These are phyloP conservation scores for Volutella citrinella DNA, from an alignment of 2,329 filamentous ascomycete genomes.

Conservation along the genomic window DNA sequence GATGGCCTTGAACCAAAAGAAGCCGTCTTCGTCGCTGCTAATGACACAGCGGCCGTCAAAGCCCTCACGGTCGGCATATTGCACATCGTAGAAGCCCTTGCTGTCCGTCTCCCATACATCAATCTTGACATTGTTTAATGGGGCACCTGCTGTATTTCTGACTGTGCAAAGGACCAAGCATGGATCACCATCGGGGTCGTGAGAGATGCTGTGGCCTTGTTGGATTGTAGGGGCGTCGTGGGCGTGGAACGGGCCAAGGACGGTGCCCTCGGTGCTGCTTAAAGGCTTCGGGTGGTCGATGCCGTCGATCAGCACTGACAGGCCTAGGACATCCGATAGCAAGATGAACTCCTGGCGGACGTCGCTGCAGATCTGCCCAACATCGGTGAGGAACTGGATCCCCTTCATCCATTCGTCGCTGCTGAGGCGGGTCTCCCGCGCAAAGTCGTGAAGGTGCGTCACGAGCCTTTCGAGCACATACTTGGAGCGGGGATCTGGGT, in stretches of 20 bases:
- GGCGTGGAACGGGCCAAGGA: conserved; percentile 74
- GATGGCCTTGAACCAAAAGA: conserved; percentile 78
- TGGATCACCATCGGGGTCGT: conserved; percentile 61
- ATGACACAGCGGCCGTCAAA: conserved; percentile 27
- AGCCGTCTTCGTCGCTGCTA: conserved; percentile 21
- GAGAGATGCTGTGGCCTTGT: conserved; percentile 56
- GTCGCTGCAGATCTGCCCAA: conserved; percentile 65
- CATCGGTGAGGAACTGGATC: conserved; percentile 63
- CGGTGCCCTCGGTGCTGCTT: conserved; percentile 66
- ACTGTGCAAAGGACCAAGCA: conserved; percentile 66
- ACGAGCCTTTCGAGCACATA: conserved; percentile 69
- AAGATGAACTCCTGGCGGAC: conserved; percentile 74
- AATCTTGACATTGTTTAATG: conserved; percentile 61
- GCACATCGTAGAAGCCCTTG: conserved; percentile 73
- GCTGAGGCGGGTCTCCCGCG: conserved; percentile 67
- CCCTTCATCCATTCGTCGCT: conserved; percentile 71
- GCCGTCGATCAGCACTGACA: conserved; percentile 70
- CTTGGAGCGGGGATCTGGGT: conserved; percentile 56
- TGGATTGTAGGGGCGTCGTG: conserved; percentile 58
- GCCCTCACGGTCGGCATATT: conserved; percentile 56
- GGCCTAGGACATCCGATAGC: conserved; percentile 69
- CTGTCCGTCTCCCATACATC: conserved; percentile 79
- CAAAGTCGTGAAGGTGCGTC: conserved; percentile 72
- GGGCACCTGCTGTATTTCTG: conserved; percentile 57
- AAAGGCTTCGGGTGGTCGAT: conserved; percentile 74